These are phyloP conservation scores for Beauveria varroae DNA, from an alignment of 2,329 filamentous ascomycete genomes.

Conservation along the genomic window DNA sequence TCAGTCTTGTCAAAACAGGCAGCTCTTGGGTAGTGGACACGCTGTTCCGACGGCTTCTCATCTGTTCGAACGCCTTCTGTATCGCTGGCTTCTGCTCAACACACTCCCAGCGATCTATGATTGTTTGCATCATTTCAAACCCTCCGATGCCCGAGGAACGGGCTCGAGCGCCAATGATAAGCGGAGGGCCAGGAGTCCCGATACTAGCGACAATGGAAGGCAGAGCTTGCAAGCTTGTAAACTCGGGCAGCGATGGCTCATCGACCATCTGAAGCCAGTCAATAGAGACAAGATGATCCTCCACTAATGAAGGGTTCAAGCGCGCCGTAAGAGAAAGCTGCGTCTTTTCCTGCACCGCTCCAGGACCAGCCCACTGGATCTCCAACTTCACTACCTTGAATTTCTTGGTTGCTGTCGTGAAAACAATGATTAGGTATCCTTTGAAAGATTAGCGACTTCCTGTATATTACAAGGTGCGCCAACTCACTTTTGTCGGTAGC, in stretches of 20 bases:
- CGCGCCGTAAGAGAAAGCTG: constrained; percentile 36
- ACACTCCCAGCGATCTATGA: constrained; percentile 79
- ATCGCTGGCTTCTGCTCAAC: constrained; percentile 59
- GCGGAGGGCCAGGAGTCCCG: constrained; percentile 49
- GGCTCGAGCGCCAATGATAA: constrained; percentile 68
- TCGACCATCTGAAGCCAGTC: constrained; percentile 48
- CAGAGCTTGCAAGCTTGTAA: constrained; percentile 71
- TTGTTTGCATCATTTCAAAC: constrained; percentile 60
- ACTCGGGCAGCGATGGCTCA: constrained; percentile 48
- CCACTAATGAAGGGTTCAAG: constrained; percentile 46
- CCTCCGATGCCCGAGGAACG: constrained; percentile 45
- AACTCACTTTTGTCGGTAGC: constrained; percentile 63
- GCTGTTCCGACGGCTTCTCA: constrained; percentile 56
- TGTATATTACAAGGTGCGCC: too few species aligned
- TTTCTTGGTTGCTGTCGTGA: constrained; percentile 63
- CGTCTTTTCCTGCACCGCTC: constrained; percentile 45
- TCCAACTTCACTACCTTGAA: constrained; percentile 66
- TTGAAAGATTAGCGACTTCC: constrained; percentile 19
- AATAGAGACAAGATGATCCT: constrained; percentile 49
- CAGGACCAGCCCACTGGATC: constrained; percentile 63
- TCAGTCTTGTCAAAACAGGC: constrained; percentile 37
- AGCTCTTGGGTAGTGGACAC: constrained; percentile 23
- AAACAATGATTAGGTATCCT: constrained; percentile 53
- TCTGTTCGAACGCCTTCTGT: constrained; percentile 70
- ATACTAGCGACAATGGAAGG: constrained; percentile 55